A percentile compares a stretch with the other conserved stretches of the same genome.
Evolutionary conservation across 2,329 filamentous ascomycete species (phyloP).

Genomic region (Colletotrichum navitas): DNA sequence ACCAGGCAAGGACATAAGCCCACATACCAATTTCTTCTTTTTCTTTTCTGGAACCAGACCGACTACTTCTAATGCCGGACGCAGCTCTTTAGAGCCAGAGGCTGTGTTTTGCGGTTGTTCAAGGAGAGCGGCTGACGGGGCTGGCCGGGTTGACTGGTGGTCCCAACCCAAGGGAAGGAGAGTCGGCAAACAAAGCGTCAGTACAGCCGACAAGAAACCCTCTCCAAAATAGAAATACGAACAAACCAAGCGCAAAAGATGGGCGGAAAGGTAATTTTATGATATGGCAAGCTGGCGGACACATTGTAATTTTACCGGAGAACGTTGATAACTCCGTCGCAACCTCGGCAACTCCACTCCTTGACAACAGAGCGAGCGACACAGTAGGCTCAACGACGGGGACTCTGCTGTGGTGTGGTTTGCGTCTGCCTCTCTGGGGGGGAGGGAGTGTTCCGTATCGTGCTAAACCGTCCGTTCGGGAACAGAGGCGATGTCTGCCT

Average conservation of each 20-base stretch:
- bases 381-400: no score
- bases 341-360: neutral
- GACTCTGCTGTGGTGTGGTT: neutral
- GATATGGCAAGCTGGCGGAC: neutral
- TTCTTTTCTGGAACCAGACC: no score
- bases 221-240: neutral
- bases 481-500: neutral
- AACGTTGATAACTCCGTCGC: no score
- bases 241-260: neutral
- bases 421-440: neutral
- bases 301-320: neutral
- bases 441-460: neutral
- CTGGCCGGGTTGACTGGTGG: neutral
- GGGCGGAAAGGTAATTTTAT: neutral
- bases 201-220: neutral
- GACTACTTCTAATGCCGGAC: no score
- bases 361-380: neutral
- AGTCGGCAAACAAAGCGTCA: constrained; percentile 3
- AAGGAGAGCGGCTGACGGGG: no score
- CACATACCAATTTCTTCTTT: neutral
- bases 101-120: neutral
- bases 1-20: no score
- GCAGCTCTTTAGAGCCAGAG: neutral
- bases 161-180: neutral
- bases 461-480: neutral